Evolutionary conservation across 345 rosid species (phyloP), one percentile per base, ranked within the genome.

Genomic region (Eucalyptus tenuipes): DNA sequence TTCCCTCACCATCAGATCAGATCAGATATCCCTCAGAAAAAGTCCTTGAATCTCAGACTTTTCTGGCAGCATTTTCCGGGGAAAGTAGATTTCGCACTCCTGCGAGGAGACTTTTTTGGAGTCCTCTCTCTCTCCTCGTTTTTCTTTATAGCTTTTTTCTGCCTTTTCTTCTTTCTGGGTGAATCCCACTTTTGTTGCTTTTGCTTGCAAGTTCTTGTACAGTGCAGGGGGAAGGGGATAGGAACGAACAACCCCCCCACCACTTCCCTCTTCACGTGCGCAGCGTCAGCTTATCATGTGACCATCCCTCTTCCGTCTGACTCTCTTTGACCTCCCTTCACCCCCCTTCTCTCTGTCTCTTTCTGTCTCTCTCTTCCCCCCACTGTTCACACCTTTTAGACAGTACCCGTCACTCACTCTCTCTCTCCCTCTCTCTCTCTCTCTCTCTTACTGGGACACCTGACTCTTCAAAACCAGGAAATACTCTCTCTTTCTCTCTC

Each of bases 251-350:
- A 11, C 49, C 81, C n/a, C n/a, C 75, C 25, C 55, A 25, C 61
- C 57, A 52, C 57, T 52, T 71, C 86, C 71, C 88, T 47, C 53
- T 81, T 87, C 92, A 91, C 94, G 91, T 91, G 94, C 89, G 45
- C 37, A 33, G 79, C 82, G 18, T 91, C 92, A 88, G 91, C 90
- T 52, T 66, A 88, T 88, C 93, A n/a, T 86, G 94, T 92, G 94
- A 91, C 89, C 66, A 27, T 52, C 86, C 86, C 89, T 44, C 7
- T 37, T 42, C 45, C 12, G 14, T 48, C 52, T 16, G 86, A 45
- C 44, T 50, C 75, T 75, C 89, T 27, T 49, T 48, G 55, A 47
- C 85, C 81, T 17, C 33, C 68, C 33, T 52, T 10, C 33, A 10
- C 86, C 52, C 85, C 17, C 82, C 13, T 42, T 61, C 49, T 16